Conservation (phyloP, 225 moss, liverwort and hornwort species). For the Straminergon stramineum region DNA sequence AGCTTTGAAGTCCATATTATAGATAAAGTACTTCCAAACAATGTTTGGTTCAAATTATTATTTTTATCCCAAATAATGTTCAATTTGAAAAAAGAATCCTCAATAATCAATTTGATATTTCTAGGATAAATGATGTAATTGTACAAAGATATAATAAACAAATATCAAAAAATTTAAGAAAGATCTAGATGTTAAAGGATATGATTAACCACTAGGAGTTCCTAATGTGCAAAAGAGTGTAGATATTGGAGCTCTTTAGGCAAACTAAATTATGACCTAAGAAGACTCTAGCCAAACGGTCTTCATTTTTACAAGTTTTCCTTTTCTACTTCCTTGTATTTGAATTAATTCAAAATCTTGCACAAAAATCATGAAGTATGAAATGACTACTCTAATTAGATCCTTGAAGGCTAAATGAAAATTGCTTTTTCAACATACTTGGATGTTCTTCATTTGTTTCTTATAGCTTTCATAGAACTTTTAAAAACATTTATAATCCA, state of each 20-base stretch:
- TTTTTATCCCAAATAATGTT: neutral
- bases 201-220: too few relatives aligned
- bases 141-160: neutral
- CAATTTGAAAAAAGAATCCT: neutral
- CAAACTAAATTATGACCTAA: neutral
- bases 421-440: neutral
- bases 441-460: accelerated
- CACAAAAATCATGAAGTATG: neutral
- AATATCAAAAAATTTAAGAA: too few relatives aligned
- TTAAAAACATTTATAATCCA: neutral
- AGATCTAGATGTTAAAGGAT: accelerated
- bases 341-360: neutral
- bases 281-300: too few relatives aligned
- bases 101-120: neutral
- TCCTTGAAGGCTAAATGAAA: accelerated
- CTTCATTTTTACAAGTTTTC: neutral
- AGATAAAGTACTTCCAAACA: neutral
- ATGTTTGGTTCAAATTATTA: neutral
- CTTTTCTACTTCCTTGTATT: accelerated
- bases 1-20: neutral
- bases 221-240: neutral
- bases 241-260: too few relatives aligned
- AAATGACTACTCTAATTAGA: neutral
- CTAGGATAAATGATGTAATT: neutral
- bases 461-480: too few relatives aligned